Evolutionary conservation across 768 basidiomycete species (phyloP), one percentile per base, ranked within the genome.

Genomic region (Lactarius evosmus): DNA sequence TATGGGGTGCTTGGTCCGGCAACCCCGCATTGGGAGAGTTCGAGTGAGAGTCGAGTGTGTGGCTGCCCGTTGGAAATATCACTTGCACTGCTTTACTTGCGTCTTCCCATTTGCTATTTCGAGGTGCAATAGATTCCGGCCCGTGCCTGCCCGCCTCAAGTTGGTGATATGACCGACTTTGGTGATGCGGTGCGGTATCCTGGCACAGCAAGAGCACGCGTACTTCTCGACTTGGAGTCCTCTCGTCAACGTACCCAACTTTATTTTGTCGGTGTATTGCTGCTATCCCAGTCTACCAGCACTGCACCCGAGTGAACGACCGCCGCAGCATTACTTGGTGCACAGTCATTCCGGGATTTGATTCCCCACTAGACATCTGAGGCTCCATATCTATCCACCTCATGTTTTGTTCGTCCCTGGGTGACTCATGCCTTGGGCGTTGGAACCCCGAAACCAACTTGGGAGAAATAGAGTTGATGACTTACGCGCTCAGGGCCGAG

Each of bases 401-500:
- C 25, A 25, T 12, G 46, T 49, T 49, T 49, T 25, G 46, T 14
- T 49, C 46, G 22, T 12, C 25, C 25, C 22, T 49, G 46, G 25
- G 12, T 49, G 46, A 49, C 22, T 49, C 46, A 25, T n/a, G n/a
- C n/a, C n/a, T n/a, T n/a, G n/a, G 22, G 3, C 22, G 12, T 22
- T 22, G 12, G 12, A n/a, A 11, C 38, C 38, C 38, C 19, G 40
- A 40, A 40, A 40, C 40, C 40, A 6, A 16, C 40, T 49, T 27
- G 22, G 46, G 46, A 25, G 16, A 25, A 22, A 25, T 49, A 49
- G 25, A 3, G 25, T 49, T 25, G 46, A 7, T 49, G 25, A 14
- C 46, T 49, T 49, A 49, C 46, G 25, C 46, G 46, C 46, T 27
- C 46, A 49, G 46, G 46, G 46, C 46, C 46, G 46, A 49, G 12